Percentiles rank a stretch among this genome's conserved stretches.
Conservation (phyloP, 345 rosid genomes). For the Pistacia atlantica region DNA sequence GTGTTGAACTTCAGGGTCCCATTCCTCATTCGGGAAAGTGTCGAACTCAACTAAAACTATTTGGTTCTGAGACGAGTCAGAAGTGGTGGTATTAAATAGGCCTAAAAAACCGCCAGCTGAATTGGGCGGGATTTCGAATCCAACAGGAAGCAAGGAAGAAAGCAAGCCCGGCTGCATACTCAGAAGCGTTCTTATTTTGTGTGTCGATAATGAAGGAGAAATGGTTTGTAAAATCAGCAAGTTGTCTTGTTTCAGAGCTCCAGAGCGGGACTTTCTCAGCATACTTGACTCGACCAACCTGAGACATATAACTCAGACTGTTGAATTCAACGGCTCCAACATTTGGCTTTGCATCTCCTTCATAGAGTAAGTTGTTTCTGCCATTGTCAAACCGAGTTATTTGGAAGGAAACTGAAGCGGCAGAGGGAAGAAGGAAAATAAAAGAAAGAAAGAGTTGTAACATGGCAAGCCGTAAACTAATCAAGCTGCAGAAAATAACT, state of each 20-base stretch:
- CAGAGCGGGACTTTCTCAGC: conserved; percentile 27
- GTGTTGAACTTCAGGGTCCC: conserved; percentile 34
- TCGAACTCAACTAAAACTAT: conserved; percentile 40
- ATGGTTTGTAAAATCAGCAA: conserved; percentile 35
- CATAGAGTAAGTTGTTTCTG: conserved; percentile 20
- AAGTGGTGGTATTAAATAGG: conserved; percentile 31
- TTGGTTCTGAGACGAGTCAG: conserved; percentile 21
- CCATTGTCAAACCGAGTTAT: conserved; percentile 22
- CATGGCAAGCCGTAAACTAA: not conserved
- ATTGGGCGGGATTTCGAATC: conserved; percentile 44
- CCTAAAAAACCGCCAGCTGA: conserved; percentile 47
- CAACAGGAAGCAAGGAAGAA: conserved; percentile 42
- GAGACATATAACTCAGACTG: conserved; percentile 15
- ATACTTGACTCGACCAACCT: conserved; percentile 40
- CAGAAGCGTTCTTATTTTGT: fast-evolving
- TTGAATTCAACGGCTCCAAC: conserved; percentile 36
- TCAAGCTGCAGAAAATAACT: not conserved
- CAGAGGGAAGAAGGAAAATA: conserved; percentile 1
- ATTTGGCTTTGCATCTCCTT: conserved; percentile 38
- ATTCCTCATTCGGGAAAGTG: conserved; percentile 20
- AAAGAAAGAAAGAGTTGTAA: conserved; percentile 5
- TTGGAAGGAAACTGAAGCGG: conserved; percentile 28
- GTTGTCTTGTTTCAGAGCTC: conserved; percentile 31
- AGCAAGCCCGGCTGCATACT: conserved; percentile 28
- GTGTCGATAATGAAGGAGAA: conserved; percentile 38